Evolutionary conservation across 129 eudicot species (phyloP).

Genomic region (Lactuca saligna): DNA sequence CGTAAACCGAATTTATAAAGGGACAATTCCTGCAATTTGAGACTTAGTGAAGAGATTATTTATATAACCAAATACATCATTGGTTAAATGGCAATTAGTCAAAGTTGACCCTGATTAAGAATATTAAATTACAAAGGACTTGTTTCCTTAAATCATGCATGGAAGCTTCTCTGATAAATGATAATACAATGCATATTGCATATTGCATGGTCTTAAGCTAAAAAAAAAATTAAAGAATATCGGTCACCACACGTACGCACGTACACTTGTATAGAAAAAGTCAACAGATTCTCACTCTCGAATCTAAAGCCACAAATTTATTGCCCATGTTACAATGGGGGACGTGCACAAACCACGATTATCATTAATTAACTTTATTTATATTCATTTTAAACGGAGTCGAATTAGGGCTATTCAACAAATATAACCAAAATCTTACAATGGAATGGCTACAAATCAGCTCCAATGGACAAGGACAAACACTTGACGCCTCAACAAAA

Average conservation of each 20-base stretch:
- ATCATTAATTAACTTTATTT: background rate
- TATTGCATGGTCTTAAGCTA: constrained; percentile 1
- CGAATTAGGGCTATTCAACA: background rate
- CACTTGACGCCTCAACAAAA: no score
- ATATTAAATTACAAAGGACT: constrained; percentile 3
- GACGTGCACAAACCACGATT: constrained; percentile 28
- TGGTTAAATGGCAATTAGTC: constrained; percentile 2
- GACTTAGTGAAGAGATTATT: background rate
- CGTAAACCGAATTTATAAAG: background rate
- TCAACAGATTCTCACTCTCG: constrained; percentile 37
- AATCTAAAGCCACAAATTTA: constrained; percentile 30
- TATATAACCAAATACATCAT: background rate
- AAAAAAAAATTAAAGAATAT: constrained; percentile 34
- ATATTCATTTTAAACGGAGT: background rate
- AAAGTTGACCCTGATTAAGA: constrained; percentile 11
- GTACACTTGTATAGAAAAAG: constrained; percentile 20
- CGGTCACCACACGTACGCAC: constrained; percentile 38
- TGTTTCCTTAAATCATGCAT: constrained; percentile 42
- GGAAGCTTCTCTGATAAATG: constrained; percentile 30
- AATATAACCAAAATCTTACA: no score
- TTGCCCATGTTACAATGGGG: constrained; percentile 32
- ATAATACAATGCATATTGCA: background rate
- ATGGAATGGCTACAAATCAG: no score
- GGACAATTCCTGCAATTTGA: background rate
- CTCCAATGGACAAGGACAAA: no score